These are phyloP conservation scores for Nigrograna mackinnonii DNA, from an alignment of 2,329 filamentous ascomycete species.

Conservation along the genomic window DNA sequence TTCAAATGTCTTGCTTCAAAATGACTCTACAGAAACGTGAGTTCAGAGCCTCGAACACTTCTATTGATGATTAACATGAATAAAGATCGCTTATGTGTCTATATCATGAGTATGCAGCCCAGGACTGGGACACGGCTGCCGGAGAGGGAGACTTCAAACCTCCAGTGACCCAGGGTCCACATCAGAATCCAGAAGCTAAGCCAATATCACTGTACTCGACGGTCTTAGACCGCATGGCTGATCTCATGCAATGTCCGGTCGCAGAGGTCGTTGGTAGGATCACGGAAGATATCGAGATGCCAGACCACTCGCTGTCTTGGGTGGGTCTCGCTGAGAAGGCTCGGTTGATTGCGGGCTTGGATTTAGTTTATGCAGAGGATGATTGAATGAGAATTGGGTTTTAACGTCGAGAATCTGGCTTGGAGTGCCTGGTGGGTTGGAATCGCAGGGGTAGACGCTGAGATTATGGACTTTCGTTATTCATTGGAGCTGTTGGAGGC, in stretches of 20 bases:
- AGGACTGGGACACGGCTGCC: conserved; percentile 23
- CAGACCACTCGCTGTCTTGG: conserved; percentile 24
- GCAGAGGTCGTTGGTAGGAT: conserved; percentile 22
- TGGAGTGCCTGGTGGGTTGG: too few species aligned
- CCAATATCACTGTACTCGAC: conserved; percentile 23
- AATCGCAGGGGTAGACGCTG: too few species aligned
- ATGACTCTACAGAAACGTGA: conserved; percentile 10
- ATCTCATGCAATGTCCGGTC: conserved; percentile 15
- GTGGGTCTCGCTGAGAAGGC: conserved; percentile 27
- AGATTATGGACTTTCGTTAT: too few species aligned
- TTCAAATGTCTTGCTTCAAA: conserved; percentile 19
- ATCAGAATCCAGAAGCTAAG: conserved; percentile 10
- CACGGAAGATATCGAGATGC: conserved; percentile 17
- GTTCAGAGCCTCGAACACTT: conserved; percentile 1
- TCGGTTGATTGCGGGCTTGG: conserved; percentile 21
- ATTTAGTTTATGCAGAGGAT: conserved; percentile 14
- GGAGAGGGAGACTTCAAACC: conserved; percentile 22
- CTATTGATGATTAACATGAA: not conserved
- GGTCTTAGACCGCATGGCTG: conserved; percentile 28
- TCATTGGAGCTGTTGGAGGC: too few species aligned
- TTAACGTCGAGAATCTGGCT: too few species aligned
- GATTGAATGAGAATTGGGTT: conserved; percentile 11
- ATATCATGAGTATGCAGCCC: conserved; percentile 28
- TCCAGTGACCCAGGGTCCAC: conserved; percentile 31
- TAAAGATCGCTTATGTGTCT: conserved; percentile 24